A percentile compares a stretch with the other conserved stretches of the same genome.
phyloP scores from a whole-genome alignment of 106 monocot species.

The Dendrobium chrysotoxum region DNA sequence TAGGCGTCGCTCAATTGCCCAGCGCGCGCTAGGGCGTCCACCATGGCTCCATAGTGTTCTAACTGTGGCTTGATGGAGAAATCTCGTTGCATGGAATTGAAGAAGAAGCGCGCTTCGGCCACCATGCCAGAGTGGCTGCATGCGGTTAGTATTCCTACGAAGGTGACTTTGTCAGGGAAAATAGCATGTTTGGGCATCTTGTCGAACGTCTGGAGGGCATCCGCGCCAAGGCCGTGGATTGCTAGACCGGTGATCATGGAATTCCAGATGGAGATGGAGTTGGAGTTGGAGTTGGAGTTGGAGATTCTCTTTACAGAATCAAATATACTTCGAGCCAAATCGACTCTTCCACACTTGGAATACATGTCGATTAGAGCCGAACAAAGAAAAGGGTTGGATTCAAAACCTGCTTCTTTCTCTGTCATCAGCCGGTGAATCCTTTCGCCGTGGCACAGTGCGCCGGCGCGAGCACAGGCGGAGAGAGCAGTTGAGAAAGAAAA shows the following conservation, averaged over 20 bases:
- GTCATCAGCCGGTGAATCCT: slow-evolving; percentile 31
- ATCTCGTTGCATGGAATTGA: slow-evolving; percentile 22
- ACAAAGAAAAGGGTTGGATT: slow-evolving; percentile 26
- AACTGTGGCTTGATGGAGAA: slow-evolving; percentile 27
- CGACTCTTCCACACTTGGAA: slow-evolving; percentile 45
- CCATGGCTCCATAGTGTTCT: slow-evolving; percentile 41
- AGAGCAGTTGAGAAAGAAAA: slow-evolving; percentile 35
- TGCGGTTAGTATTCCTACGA: slow-evolving; percentile 36
- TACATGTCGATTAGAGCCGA: slow-evolving; percentile 63
- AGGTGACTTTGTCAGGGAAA: slow-evolving; percentile 35
- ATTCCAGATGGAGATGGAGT: slow-evolving; percentile 34
- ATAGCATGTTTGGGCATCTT: slow-evolving; percentile 24
- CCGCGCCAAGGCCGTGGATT: slow-evolving; percentile 27
- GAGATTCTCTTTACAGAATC: neutral
- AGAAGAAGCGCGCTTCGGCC: slow-evolving; percentile 24
- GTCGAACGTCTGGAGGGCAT: slow-evolving; percentile 19
- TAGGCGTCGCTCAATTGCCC: slow-evolving; percentile 42
- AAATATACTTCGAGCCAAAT: slow-evolving; percentile 23
- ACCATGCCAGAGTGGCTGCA: slow-evolving; percentile 47
- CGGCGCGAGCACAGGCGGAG: slow-evolving; percentile 33
- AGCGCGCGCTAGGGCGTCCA: slow-evolving; percentile 47
- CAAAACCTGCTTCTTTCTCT: slow-evolving; percentile 1
- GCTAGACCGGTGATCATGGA: slow-evolving; percentile 51
- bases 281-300: slow-evolving; percentile 24
- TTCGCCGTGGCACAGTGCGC: slow-evolving; percentile 23